A percentile compares a stretch with the other conserved stretches of the same genome.
These are phyloP conservation scores for Aphanomyces cochlioides DNA, from an alignment of 352 stramenopile genomes.

Conservation along the genomic window DNA sequence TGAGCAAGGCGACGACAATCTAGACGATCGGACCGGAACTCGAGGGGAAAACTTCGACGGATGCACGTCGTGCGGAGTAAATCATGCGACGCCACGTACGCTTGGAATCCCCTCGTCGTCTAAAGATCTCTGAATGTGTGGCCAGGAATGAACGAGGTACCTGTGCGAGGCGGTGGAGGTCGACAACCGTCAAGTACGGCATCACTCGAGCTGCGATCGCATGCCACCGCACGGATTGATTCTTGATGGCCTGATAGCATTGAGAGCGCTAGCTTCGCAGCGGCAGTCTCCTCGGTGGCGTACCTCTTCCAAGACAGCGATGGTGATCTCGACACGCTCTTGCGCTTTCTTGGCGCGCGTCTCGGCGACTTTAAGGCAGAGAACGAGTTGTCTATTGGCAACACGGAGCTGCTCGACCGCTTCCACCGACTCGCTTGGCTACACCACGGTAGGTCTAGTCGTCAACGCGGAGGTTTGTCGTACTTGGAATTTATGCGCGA, in stretches of 20 bases:
- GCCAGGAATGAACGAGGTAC: conserved; percentile 22
- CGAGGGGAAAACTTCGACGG: not conserved
- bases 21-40: not conserved
- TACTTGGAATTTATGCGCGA: conserved; percentile 53
- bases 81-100: not conserved
- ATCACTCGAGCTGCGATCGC: conserved; percentile 23
- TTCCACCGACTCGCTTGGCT: conserved; percentile 57
- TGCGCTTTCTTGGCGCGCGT: conserved; percentile 48
- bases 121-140: not conserved
- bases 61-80: not conserved
- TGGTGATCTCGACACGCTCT: conserved; percentile 56
- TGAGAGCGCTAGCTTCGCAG: not conserved
- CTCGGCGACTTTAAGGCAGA: conserved; percentile 65
- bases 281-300: conserved; percentile 25
- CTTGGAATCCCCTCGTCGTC: not conserved
- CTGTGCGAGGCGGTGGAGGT: conserved; percentile 41
- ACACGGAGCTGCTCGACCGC: conserved; percentile 57
- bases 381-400: conserved; percentile 61
- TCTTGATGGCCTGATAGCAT: conserved; percentile 7
- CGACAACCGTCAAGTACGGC: conserved; percentile 45
- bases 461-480: not conserved
- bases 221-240: conserved; percentile 17
- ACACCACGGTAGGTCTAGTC: not conserved
- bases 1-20: not conserved
- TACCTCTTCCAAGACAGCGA: conserved; percentile 47